Conservation (phyloP, 1,284 basidiomycete species). For the Chondrostereum purpureum region DNA sequence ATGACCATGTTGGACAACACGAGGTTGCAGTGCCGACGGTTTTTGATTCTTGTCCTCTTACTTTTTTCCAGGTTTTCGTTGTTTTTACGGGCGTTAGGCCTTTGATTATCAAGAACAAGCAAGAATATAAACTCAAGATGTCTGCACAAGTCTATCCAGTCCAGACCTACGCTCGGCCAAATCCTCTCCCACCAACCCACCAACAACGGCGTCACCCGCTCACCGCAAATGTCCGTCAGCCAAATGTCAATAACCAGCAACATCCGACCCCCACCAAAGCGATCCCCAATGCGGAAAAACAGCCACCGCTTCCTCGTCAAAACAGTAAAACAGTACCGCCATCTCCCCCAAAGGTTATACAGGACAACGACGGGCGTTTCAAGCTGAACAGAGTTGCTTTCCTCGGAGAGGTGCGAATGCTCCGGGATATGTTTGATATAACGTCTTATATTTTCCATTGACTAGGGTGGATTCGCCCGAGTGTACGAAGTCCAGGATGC, state of each 20-base stretch:
- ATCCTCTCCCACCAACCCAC: slow-evolving; percentile 16
- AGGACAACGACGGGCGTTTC: slow-evolving; percentile 52
- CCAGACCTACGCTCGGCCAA: slow-evolving; percentile 23
- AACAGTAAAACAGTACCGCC: slow-evolving; percentile 78
- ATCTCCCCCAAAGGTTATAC: slow-evolving; percentile 74
- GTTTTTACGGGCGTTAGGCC: slow-evolving; percentile 34
- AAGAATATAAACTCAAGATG: no score
- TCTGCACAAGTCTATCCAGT: slow-evolving; percentile 28
- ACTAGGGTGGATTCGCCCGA: slow-evolving; percentile 82
- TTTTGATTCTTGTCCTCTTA: slow-evolving; percentile 1
- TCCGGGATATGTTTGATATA: background rate
- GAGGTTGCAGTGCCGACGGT: slow-evolving; percentile 1
- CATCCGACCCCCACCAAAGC: slow-evolving; percentile 15
- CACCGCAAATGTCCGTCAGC: slow-evolving; percentile 29
- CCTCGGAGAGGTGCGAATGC: slow-evolving; percentile 71
- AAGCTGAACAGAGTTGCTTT: slow-evolving; percentile 72
- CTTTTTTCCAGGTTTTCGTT: background rate
- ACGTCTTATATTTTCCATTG: slow-evolving; percentile 3
- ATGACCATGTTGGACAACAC: slow-evolving; percentile 6
- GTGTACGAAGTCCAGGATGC: slow-evolving; percentile 83
- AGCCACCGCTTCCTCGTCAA: slow-evolving; percentile 66
- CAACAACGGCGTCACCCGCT: slow-evolving; percentile 29
- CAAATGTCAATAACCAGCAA: slow-evolving; percentile 18
- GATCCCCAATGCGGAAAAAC: slow-evolving; percentile 23
- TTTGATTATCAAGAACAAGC: slow-evolving; percentile 9